These are phyloP conservation scores for Colletotrichum navitas DNA, from an alignment of 2,329 filamentous ascomycete species.

Conservation along the genomic window DNA sequence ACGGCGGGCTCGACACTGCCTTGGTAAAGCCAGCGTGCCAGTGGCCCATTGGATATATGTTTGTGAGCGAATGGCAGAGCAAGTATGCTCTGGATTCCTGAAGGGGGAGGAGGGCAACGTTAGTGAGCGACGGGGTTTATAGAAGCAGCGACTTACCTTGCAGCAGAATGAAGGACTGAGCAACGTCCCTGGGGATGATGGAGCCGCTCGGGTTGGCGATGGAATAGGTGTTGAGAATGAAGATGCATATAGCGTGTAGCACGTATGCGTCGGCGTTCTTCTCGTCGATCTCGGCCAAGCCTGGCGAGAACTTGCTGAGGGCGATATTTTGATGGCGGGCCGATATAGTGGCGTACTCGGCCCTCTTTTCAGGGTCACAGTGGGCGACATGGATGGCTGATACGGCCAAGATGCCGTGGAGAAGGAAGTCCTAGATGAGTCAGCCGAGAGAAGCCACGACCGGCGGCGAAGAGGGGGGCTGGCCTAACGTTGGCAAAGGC, in stretches of 20 bases:
- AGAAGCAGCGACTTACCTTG: slow-evolving; percentile 30
- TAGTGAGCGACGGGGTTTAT: background rate
- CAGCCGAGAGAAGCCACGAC: background rate
- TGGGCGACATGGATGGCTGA: slow-evolving; percentile 42
- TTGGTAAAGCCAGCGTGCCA: slow-evolving; percentile 39
- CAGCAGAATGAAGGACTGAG: slow-evolving; percentile 43
- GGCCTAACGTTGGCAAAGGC: slow-evolving; percentile 29
- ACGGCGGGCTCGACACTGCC: slow-evolving; percentile 29
- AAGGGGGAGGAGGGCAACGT: background rate
- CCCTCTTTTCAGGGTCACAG: slow-evolving; percentile 35
- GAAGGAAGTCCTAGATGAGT: slow-evolving; percentile 41
- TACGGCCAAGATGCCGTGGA: slow-evolving; percentile 43
- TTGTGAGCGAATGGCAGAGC: slow-evolving; percentile 28
- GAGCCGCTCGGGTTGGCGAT: slow-evolving; percentile 34
- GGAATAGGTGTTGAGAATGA: slow-evolving; percentile 43
- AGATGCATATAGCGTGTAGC: slow-evolving; percentile 43
- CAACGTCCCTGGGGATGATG: slow-evolving; percentile 39
- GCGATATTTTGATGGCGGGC: slow-evolving; percentile 42
- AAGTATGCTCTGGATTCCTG: slow-evolving; percentile 42
- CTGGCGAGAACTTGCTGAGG: slow-evolving; percentile 40
- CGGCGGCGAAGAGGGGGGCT: too few relatives aligned
- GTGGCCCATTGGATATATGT: slow-evolving; percentile 32
- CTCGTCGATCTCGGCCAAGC: slow-evolving; percentile 41
- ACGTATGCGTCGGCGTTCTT: slow-evolving; percentile 43
- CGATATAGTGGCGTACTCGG: slow-evolving; percentile 40